Conservation (phyloP, 371 early-diverging fungal genomes). For the Mucor velutinosus region DNA sequence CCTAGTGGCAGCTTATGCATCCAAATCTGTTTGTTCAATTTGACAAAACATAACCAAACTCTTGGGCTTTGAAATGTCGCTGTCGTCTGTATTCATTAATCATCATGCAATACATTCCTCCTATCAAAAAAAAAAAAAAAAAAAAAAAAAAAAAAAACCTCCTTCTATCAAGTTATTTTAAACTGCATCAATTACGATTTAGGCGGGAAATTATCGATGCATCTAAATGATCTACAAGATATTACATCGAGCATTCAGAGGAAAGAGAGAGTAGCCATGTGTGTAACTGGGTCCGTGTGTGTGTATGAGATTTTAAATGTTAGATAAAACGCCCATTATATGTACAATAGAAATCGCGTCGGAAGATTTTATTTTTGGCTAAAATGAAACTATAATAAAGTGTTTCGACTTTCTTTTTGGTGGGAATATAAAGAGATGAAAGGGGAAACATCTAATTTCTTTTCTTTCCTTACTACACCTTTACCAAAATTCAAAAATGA, state of each 20-base stretch:
- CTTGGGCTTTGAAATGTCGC: not conserved
- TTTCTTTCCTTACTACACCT: not conserved
- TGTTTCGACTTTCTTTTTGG: conserved; percentile 15
- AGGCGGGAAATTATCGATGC: not conserved
- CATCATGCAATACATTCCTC: not conserved
- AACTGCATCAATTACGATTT: not conserved
- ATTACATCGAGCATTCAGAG: not conserved
- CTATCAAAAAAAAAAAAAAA: not conserved
- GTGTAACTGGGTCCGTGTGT: conserved; percentile 11
- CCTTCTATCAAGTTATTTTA: not conserved
- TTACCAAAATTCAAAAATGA: conserved; percentile 18
- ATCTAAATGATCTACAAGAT: not conserved
- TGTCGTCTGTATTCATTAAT: not conserved
- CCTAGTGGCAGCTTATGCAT: not conserved
- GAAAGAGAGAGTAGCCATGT: not conserved
- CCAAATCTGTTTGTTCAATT: not conserved
- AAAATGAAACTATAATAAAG: conserved; percentile 17
- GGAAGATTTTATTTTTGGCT: conserved; percentile 22
- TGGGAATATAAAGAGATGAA: conserved; percentile 7
- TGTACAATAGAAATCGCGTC: not conserved
- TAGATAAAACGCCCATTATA: not conserved
- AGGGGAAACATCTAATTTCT: not conserved
- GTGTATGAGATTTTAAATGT: not conserved
- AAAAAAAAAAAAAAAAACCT: not conserved
- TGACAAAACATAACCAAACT: not conserved